Percentiles rank a stretch among this genome's conserved stretches.
These are phyloP conservation scores for Thelephora ganbajun DNA, from an alignment of 768 basidiomycete genomes.

Conservation along the genomic window DNA sequence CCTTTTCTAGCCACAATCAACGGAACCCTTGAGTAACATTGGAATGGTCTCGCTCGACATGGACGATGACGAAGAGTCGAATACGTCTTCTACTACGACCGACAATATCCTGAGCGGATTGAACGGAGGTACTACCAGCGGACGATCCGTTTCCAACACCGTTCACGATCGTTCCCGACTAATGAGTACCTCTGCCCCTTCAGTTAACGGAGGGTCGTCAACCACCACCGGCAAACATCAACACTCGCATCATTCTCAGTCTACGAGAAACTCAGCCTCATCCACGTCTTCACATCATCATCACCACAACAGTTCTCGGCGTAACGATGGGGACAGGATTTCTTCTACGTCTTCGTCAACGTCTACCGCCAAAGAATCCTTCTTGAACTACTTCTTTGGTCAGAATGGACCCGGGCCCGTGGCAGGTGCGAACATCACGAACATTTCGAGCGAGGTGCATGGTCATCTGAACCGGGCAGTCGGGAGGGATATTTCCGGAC, in stretches of 20 bases:
- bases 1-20: constrained; percentile 39
- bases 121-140: constrained; percentile 38
- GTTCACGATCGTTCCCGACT: constrained; percentile 61
- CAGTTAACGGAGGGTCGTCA: constrained; percentile 10
- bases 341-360: constrained; percentile 11
- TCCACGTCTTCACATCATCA: not conserved
- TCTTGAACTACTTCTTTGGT: constrained; percentile 97
- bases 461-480: constrained; percentile 14
- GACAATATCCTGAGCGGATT: constrained; percentile 17
- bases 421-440: constrained; percentile 37
- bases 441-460: constrained; percentile 12
- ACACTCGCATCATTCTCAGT: constrained; percentile 3
- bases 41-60: constrained; percentile 45
- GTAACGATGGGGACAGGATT: not conserved
- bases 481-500: constrained; percentile 53
- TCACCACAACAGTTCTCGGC: not conserved
- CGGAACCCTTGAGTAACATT: constrained; percentile 37
- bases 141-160: constrained; percentile 66
- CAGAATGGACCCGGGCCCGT: constrained; percentile 73
- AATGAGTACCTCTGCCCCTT: constrained; percentile 7
- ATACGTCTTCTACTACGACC: constrained; percentile 24
- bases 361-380: constrained; percentile 70
- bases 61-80: constrained; percentile 34
- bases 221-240: constrained; percentile 23
- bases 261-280: not conserved